These are phyloP conservation scores for Fusarium tricinctum DNA, from an alignment of 2,329 filamentous ascomycete genomes.

Conservation along the genomic window DNA sequence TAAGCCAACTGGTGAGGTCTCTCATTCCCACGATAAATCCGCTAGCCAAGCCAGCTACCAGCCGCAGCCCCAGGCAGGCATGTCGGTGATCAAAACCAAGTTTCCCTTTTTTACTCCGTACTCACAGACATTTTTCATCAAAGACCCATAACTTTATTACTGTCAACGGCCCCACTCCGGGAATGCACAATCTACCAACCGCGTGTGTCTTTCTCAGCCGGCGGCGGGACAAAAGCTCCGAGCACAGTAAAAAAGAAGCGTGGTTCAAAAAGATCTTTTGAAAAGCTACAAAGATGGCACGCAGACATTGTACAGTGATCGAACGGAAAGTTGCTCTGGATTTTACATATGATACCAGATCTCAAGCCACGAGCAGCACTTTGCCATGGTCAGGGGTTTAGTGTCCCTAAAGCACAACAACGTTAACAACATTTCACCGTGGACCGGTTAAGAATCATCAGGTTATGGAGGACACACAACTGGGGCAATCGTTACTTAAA, in stretches of 20 bases:
- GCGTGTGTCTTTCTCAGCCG: no score
- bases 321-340: no score
- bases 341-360: no score
- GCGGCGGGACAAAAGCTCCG: constrained; percentile 34
- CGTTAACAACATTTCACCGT: no score
- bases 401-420: no score
- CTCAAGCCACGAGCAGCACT: no score
- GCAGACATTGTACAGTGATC: no score
- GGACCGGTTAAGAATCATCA: constrained; percentile 1
- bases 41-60: constrained; percentile 21
- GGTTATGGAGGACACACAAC: constrained; percentile 2
- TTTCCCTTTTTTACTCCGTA: constrained; percentile 32
- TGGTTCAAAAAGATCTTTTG: neutral
- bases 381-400: no score
- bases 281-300: neutral
- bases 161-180: neutral
- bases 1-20: neutral
- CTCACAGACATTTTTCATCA: constrained; percentile 18
- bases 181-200: neutral
- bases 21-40: constrained; percentile 38
- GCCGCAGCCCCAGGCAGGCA: neutral
- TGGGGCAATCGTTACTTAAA: constrained; percentile 25
- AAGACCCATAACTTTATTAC: neutral
- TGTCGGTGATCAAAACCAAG: constrained; percentile 5
- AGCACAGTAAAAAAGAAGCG: neutral